Conservation (phyloP, 352 stramenopile genomes). For the Globisporangium nagaii region DNA sequence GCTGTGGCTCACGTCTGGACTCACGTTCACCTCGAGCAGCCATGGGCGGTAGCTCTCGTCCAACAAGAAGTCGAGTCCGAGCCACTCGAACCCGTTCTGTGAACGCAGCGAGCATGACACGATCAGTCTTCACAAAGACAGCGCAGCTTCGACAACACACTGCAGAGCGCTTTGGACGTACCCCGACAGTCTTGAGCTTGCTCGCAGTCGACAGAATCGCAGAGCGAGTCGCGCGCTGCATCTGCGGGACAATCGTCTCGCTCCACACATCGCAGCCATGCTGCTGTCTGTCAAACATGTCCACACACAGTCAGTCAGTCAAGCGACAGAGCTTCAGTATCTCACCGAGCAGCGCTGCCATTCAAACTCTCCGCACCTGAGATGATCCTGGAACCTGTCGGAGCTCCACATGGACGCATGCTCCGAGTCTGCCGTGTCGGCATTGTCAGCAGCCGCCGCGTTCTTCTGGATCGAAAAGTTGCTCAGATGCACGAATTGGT, state of each 20-base stretch:
- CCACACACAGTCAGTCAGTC: background rate
- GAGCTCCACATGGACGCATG: constrained; percentile 61
- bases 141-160: no score
- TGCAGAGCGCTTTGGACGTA: constrained; percentile 30
- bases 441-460: constrained; percentile 2
- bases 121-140: background rate
- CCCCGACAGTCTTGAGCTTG: constrained; percentile 45
- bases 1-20: constrained; percentile 81
- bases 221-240: constrained; percentile 37
- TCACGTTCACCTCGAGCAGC: constrained; percentile 87
- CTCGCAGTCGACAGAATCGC: constrained; percentile 34
- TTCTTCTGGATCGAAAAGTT: constrained; percentile 86
- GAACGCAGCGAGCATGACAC: background rate
- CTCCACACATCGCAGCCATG: constrained; percentile 43
- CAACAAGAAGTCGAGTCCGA: constrained; percentile 81
- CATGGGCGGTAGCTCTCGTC: constrained; percentile 49
- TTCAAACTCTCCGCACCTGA: constrained; percentile 33
- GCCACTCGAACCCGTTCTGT: constrained; percentile 79
- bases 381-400: constrained; percentile 22
- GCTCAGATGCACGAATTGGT: constrained; percentile 71
- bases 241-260: constrained; percentile 42
- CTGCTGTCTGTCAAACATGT: constrained; percentile 11
- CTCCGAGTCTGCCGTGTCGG: background rate
- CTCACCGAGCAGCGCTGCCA: background rate
- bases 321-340: background rate